A percentile compares a stretch with the other conserved stretches of the same genome.
Conservation (phyloP, 1,284 basidiomycete species). For the Peniophora sp. region DNA sequence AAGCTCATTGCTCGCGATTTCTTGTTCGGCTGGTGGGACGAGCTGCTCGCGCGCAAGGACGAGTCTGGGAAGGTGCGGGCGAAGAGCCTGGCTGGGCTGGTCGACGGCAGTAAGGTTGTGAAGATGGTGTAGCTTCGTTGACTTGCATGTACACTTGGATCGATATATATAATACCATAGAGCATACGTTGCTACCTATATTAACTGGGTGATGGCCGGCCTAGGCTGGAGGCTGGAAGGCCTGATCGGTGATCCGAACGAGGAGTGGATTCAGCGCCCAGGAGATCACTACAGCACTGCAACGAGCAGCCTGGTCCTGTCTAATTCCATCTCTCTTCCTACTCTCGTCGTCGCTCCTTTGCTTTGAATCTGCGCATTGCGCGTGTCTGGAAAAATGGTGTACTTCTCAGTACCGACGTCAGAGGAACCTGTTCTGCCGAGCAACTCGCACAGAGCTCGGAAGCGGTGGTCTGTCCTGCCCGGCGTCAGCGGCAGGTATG, state of each 20-base stretch:
- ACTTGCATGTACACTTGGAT: no score
- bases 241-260: no score
- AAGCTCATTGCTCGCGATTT: slow-evolving; percentile 96
- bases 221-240: no score
- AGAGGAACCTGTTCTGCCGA: background rate
- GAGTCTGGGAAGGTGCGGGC: slow-evolving; percentile 57
- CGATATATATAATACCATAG: no score
- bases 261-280: no score
- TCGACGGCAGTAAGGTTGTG: slow-evolving; percentile 71
- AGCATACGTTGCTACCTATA: no score
- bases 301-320: no score
- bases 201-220: no score
- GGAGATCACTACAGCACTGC: no score
- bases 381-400: background rate
- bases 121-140: slow-evolving; percentile 50
- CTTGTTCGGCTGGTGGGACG: slow-evolving; percentile 98
- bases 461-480: slow-evolving; percentile 4
- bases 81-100: slow-evolving; percentile 57
- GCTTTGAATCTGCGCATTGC: background rate
- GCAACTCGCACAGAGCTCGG: background rate
- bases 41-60: slow-evolving; percentile 62
- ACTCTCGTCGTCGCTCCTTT: background rate
- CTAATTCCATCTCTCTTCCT: background rate
- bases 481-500: slow-evolving; percentile 1
- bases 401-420: background rate